Conservation (phyloP, 2,329 filamentous ascomycete species). For the Aspergillus felis region DNA sequence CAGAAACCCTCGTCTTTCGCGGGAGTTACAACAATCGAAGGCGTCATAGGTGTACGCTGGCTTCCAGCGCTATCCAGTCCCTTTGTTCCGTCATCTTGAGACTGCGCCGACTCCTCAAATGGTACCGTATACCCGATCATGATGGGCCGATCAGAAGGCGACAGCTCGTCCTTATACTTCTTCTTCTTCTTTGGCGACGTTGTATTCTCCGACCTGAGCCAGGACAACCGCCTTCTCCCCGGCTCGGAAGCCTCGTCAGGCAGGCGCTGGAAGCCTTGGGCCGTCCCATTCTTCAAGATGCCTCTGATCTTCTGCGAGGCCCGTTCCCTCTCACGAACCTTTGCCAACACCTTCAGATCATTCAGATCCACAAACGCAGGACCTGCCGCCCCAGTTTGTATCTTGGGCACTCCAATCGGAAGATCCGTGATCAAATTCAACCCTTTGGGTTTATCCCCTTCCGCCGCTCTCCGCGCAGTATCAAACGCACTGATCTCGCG, state of each 20-base stretch:
- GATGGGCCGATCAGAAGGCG: conserved; percentile 44
- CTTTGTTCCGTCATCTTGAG: conserved; percentile 15
- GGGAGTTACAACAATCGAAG: conserved; percentile 45
- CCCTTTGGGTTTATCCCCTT: conserved; percentile 28
- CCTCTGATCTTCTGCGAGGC: conserved; percentile 19
- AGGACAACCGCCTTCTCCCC: conserved; percentile 10
- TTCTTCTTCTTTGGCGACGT: conserved; percentile 23
- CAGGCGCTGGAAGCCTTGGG: conserved; percentile 18
- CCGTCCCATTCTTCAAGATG: conserved; percentile 18
- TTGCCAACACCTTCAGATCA: conserved; percentile 34
- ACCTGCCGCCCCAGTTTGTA: conserved; percentile 8
- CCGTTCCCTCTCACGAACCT: conserved; percentile 31
- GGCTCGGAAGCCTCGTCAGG: conserved; percentile 12
- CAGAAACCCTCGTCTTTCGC: conserved; percentile 39
- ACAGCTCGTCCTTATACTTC: conserved; percentile 32
- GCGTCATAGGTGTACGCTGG: conserved; percentile 38
- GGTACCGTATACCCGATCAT: conserved; percentile 45
- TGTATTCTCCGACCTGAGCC: conserved; percentile 12
- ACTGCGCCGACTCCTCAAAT: conserved; percentile 24
- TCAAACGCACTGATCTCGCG: background rate
- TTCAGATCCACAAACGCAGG: conserved; percentile 34
- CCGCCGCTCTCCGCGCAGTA: conserved; percentile 14
- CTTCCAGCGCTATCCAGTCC: conserved; percentile 27
- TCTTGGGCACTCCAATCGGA: conserved; percentile 13
- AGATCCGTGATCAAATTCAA: conserved; percentile 44